Evolutionary conservation across 2,329 filamentous ascomycete genomes (phyloP), one percentile per base, ranked within the genome.

Genomic region (Knufia petricola): DNA sequence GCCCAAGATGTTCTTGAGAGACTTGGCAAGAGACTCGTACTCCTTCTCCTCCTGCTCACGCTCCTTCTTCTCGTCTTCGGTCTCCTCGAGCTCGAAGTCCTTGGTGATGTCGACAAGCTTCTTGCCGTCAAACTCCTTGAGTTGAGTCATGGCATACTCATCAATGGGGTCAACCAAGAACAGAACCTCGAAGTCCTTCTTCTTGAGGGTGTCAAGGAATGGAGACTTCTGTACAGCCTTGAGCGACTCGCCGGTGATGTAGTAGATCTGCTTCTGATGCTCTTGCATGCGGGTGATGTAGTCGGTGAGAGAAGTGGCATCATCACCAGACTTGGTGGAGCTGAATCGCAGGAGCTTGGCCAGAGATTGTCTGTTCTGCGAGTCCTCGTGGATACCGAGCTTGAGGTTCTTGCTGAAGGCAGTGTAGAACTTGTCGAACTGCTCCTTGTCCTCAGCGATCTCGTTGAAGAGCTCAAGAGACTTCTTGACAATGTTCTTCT

Each of bases 401-500:
- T 98, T 98, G 73, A 98, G 82, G 85, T 98, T 98, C 87, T 98
- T 98, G 82, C 84, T 85, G 81, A 98, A 98, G 64, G 92, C 92
- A 66, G 77, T 77, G 84, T 98, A 98, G 84, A 98, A 98, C 84
- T 98, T 98, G 83, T 98, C 92, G 71, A 98, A 98, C 73, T 95
- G 87, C 82, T 98, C 92, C 75, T 94, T 94, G 76, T 98, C 92
- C 80, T 98, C 92, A 52, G 92, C 84, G 58, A 98, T 98, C 79
- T 98, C 92, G 65, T 82, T 81, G 85, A 98, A 98, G 70, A 98
- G 87, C 80, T 98, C 92, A 59, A 98, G 87, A 59, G 87, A 87
- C 87, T 98, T 98, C 89, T 96, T 98, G 80, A 98, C 89, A 59
- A 98, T 95, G 84, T 98, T 98, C 88, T 98, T 98, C 84, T 94